Evolutionary conservation across 768 basidiomycete species (phyloP).

Genomic region (Kwoniella dejecticola): DNA sequence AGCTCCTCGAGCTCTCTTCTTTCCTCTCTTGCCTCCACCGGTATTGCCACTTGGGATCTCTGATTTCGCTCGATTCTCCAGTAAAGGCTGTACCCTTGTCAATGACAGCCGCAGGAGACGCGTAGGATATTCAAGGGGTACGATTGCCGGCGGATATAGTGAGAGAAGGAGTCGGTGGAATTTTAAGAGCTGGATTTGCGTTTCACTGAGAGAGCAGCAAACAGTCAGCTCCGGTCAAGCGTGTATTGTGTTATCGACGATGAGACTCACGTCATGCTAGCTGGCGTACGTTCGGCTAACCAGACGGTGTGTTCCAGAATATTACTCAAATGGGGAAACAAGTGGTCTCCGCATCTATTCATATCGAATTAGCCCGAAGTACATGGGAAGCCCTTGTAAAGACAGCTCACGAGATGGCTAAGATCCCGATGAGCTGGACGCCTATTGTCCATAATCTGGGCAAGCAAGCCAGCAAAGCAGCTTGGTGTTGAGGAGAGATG

Average conservation of each 20-base stretch:
- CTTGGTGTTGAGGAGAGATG: conserved; percentile 45
- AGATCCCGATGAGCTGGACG: conserved; percentile 30
- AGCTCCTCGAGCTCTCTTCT: conserved; percentile 50
- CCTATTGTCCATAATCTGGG: conserved; percentile 44
- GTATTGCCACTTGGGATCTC: conserved; percentile 17
- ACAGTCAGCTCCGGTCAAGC: no score
- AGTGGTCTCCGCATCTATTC: conserved; percentile 41
- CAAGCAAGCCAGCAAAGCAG: conserved; percentile 33
- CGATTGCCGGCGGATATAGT: conserved; percentile 36
- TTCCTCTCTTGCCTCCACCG: conserved; percentile 44
- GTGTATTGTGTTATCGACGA: no score
- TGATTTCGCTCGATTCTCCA: conserved; percentile 25
- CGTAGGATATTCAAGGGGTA: conserved; percentile 38
- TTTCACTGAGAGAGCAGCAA: background rate
- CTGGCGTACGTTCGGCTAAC: conserved; percentile 42
- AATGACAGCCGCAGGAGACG: conserved; percentile 42
- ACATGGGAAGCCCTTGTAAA: background rate
- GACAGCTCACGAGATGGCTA: conserved; percentile 33
- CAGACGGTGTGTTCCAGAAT: conserved; percentile 52
- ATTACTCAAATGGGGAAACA: conserved; percentile 49
- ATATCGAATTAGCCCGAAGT: no score
- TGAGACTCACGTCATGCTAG: conserved; percentile 30
- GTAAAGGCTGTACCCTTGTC: conserved; percentile 21
- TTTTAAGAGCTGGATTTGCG: conserved; percentile 37
- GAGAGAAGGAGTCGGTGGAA: conserved; percentile 40